phyloP scores from a whole-genome alignment of 176 grass and related monocot genomes.

The Raddia guianensis region DNA sequence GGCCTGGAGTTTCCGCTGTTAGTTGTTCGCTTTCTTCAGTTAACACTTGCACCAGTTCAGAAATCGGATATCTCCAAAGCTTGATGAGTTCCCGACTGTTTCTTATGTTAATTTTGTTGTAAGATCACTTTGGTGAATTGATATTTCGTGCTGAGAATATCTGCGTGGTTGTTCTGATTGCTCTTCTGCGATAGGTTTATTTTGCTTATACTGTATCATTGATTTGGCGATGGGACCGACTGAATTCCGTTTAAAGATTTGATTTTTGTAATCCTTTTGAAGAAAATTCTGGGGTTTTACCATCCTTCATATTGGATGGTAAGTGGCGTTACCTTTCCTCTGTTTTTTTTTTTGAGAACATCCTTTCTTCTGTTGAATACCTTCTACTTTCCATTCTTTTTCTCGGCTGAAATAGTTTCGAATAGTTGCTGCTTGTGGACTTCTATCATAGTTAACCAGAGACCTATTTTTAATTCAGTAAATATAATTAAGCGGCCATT shows the following conservation, averaged over 20 bases:
- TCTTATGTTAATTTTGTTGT: neutral
- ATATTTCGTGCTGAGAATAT: neutral
- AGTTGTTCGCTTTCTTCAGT: conserved; percentile 21
- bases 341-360: too few relatives aligned
- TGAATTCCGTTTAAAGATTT: conserved; percentile 18
- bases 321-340: too few relatives aligned
- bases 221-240: neutral
- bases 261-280: neutral
- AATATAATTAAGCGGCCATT: neutral
- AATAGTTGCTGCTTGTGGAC: conserved; percentile 1
- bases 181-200: conserved; percentile 9
- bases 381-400: neutral
- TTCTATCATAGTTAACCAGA: neutral
- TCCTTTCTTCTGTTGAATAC: neutral
- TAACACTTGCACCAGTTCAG: neutral
- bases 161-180: neutral
- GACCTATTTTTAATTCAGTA: conserved; percentile 1
- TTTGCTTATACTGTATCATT: neutral
- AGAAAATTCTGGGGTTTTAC: neutral
- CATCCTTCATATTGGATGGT: neutral
- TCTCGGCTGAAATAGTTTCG: neutral
- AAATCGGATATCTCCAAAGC: neutral
- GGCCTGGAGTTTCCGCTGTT: conserved; percentile 1
- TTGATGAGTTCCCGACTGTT: neutral
- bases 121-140: neutral